phyloP scores from a whole-genome alignment of 1,139 yeast species.

The Groenewaldozyma auringiensis region DNA sequence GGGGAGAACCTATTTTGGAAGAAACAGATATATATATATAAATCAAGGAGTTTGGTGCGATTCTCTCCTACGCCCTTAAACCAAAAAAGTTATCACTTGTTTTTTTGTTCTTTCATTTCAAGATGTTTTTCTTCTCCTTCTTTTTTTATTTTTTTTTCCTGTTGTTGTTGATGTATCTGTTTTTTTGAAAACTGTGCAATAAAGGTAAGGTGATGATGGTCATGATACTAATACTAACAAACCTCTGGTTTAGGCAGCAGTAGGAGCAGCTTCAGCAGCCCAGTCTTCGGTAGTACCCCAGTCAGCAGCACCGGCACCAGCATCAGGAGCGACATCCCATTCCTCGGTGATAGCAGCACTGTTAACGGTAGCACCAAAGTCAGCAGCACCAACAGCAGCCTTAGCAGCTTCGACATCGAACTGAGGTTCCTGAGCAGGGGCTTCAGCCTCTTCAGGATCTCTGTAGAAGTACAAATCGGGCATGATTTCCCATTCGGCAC shows the following conservation, averaged over 20 bases:
- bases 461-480: constrained; percentile 99
- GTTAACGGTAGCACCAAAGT: constrained; percentile 34
- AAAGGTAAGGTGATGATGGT: constrained; percentile 2
- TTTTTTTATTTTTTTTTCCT: constrained; percentile 4
- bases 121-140: constrained; percentile 5
- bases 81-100: background rate
- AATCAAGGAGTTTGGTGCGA: constrained; percentile 24
- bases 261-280: constrained; percentile 53
- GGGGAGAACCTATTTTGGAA: background rate
- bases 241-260: constrained; percentile 20
- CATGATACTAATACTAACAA: background rate
- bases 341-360: constrained; percentile 46
- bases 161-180: no score
- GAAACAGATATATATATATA: background rate
- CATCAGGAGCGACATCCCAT: constrained; percentile 70
- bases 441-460: constrained; percentile 99
- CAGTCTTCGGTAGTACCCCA: constrained; percentile 53
- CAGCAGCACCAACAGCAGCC: constrained; percentile 58
- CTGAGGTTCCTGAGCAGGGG: constrained; percentile 52
- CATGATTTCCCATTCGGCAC: constrained; percentile 98
- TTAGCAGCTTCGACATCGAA: constrained; percentile 55
- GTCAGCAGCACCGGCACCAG: constrained; percentile 45
- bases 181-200: background rate
- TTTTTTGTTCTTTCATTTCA: constrained; percentile 4
- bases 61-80: background rate